These are phyloP conservation scores for Senna siamea DNA, from an alignment of 306 rosid species.

Conservation along the genomic window DNA sequence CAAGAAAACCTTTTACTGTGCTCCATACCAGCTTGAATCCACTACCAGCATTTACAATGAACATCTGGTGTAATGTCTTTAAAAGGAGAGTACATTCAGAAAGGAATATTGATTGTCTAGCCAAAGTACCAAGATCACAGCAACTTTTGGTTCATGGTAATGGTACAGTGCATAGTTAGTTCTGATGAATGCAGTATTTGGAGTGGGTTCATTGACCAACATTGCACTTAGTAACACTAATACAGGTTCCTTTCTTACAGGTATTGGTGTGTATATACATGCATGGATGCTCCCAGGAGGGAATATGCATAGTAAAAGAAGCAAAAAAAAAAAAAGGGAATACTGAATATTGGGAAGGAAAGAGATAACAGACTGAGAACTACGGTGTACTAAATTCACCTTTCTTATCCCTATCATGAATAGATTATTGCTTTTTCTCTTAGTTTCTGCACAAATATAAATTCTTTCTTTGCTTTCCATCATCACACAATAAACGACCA, in stretches of 20 bases:
- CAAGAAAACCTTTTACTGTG: conserved; percentile 88
- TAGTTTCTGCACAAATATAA: conserved; percentile 5
- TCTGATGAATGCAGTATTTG: conserved; percentile 6
- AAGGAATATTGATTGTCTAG: conserved; percentile 24
- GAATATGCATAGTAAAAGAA: conserved; percentile 12
- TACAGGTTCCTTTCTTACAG: conserved; percentile 24
- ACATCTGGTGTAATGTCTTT: conserved; percentile 97
- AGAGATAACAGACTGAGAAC: no score
- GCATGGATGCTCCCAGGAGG: no score
- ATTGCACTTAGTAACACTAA: not conserved
- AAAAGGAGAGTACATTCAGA: conserved; percentile 47
- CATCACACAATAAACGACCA: conserved; percentile 43
- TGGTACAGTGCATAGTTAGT: conserved; percentile 14
- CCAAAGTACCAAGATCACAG: conserved; percentile 16
- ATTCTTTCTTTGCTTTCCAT: conserved; percentile 27
- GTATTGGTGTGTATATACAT: conserved; percentile 23
- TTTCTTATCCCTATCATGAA: not conserved
- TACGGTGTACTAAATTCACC: not conserved
- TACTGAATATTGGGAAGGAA: not conserved
- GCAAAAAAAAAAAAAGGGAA: conserved; percentile 19
- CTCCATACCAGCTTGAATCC: conserved; percentile 91
- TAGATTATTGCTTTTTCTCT: not conserved
- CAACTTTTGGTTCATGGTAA: conserved; percentile 7
- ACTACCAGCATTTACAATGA: conserved; percentile 88
- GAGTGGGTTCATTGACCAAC: not conserved